phyloP scores from a whole-genome alignment of 2,329 filamentous ascomycete genomes.

The Arthrobotrys entomopaga region DNA sequence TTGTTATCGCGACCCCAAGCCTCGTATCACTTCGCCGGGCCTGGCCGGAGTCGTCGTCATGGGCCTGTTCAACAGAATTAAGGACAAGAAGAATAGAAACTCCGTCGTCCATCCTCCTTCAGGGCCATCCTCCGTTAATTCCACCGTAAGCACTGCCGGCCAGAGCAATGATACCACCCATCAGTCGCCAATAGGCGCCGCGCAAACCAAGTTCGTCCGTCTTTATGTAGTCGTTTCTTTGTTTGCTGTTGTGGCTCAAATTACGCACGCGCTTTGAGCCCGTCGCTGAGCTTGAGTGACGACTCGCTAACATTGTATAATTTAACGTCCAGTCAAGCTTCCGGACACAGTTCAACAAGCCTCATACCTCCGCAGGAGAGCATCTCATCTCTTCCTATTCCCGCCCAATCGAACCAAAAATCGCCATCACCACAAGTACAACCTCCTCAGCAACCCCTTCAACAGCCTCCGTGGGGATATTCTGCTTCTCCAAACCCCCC shows the following conservation, averaged over 20 bases:
- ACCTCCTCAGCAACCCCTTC: constrained; percentile 10
- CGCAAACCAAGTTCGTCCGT: constrained; percentile 21
- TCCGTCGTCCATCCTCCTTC: constrained; percentile 30
- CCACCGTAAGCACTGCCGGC: constrained; percentile 18
- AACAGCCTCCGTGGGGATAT: constrained; percentile 40
- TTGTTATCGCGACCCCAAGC: background rate
- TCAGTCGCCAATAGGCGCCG: constrained; percentile 4
- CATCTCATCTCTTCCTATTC: constrained; percentile 9
- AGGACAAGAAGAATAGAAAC: constrained; percentile 52
- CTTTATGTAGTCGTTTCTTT: too few relatives aligned
- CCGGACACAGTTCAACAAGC: constrained; percentile 22
- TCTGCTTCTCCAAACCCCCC: constrained; percentile 33
- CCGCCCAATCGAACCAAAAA: constrained; percentile 14
- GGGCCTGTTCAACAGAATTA: constrained; percentile 49
- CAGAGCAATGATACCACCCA: constrained; percentile 15
- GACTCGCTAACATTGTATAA: background rate
- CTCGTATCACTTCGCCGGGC: constrained; percentile 10
- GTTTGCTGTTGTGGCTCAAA: too few relatives aligned
- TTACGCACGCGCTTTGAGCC: constrained; percentile 6
- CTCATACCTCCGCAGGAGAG: constrained; percentile 31
- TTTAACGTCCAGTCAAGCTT: constrained; percentile 14
- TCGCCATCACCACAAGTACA: constrained; percentile 8
- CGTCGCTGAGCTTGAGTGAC: constrained; percentile 5
- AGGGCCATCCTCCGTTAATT: background rate
- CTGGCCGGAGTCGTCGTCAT: constrained; percentile 30